A percentile compares a stretch with the other conserved stretches of the same genome.
Conservation (phyloP, 331 rosid species). For the Phaseolus coccineus region DNA sequence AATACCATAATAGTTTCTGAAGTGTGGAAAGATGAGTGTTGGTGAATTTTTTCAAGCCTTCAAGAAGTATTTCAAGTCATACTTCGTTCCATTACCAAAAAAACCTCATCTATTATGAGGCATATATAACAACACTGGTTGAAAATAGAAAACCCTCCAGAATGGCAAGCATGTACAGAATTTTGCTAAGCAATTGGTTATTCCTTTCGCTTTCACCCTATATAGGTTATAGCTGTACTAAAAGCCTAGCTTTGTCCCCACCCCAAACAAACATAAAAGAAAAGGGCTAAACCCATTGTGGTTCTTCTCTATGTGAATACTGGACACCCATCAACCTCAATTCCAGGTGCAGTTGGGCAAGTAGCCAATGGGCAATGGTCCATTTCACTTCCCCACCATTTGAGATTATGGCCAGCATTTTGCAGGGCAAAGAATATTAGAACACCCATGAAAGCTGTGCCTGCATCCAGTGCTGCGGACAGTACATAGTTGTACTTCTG, state of each 20-base stretch:
- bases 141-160: neutral
- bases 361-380: slow-evolving; percentile 94
- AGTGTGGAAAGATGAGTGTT: neutral
- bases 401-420: slow-evolving; percentile 62
- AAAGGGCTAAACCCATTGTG: slow-evolving; percentile 5
- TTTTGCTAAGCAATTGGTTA: slow-evolving; percentile 48
- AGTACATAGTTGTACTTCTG: slow-evolving; percentile 91
- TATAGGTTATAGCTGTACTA: neutral
- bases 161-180: slow-evolving; percentile 44
- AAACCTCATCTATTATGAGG: neutral
- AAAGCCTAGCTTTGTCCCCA: slow-evolving; percentile 30
- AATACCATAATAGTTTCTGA: slow-evolving; percentile 11
- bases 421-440: slow-evolving; percentile 82
- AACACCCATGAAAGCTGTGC: slow-evolving; percentile 99
- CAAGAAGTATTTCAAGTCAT: neutral
- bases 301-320: slow-evolving; percentile 51
- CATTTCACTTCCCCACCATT: slow-evolving; percentile 87
- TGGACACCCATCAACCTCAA: slow-evolving; percentile 77
- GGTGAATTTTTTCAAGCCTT: neutral
- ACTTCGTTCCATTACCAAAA: slow-evolving; percentile 23
- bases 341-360: slow-evolving; percentile 94
- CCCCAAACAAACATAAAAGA: slow-evolving; percentile 8
- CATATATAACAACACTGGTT: neutral
- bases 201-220: slow-evolving; percentile 35
- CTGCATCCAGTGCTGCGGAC: slow-evolving; percentile 94